These are phyloP conservation scores for Nyssa sinensis DNA, from an alignment of 148 eudicot genomes.

Conservation along the genomic window DNA sequence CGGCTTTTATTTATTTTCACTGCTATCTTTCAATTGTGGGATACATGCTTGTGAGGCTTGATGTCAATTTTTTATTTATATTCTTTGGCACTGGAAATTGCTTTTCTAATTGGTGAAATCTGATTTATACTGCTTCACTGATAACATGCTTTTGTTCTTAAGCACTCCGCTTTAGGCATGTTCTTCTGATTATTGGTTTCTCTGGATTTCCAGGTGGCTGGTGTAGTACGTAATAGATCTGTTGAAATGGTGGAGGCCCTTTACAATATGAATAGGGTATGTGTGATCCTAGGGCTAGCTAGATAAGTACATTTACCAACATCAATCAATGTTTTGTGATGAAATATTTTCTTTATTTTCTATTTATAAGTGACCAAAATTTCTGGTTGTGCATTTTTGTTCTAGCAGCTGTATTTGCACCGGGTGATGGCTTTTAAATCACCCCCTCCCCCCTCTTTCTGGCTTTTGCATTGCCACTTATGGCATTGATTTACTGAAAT, in stretches of 20 bases:
- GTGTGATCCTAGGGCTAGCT: not conserved
- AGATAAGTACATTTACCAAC: not conserved
- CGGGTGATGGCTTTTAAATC: too few species aligned
- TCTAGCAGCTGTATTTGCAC: too few species aligned
- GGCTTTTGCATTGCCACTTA: too few species aligned
- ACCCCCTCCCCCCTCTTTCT: too few species aligned
- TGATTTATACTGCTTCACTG: too few species aligned
- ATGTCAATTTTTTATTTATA: not conserved
- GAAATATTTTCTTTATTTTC: not conserved
- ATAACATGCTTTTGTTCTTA: not conserved
- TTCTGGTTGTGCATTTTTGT: too few species aligned
- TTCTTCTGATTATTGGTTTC: not conserved
- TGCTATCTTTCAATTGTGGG: not conserved
- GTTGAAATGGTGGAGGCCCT: constrained; percentile 66
- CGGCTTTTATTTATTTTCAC: not conserved
- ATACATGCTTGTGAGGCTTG: not conserved
- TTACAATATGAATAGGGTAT: constrained; percentile 60
- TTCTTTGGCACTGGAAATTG: not conserved
- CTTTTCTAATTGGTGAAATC: not conserved
- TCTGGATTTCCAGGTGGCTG: constrained; percentile 45
- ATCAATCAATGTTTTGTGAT: not conserved
- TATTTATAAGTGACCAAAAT: not conserved
- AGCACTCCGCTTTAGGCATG: not conserved
- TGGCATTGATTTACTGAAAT: too few species aligned
- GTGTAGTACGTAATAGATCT: constrained; percentile 46